Evolutionary conservation across 495 filamentous ascomycete genomes (phyloP).

Genomic region (Sphaerosporella brunnea): DNA sequence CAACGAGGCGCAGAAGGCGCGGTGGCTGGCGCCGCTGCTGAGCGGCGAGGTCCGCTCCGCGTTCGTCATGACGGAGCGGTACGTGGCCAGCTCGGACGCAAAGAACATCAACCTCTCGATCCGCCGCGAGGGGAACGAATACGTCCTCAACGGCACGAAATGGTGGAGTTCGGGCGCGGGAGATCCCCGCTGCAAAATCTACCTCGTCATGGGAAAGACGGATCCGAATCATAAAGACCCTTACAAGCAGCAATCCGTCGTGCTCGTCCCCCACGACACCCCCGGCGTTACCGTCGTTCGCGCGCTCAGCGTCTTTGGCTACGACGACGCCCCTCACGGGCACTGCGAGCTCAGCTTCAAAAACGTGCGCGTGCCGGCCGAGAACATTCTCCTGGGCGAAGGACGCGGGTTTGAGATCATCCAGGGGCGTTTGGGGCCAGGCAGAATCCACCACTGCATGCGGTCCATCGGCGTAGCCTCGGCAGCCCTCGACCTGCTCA

Average conservation of each 20-base stretch:
- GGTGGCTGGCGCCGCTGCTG: conserved; percentile 71
- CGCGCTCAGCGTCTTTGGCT: conserved; percentile 79
- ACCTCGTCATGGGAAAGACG: conserved; percentile 82
- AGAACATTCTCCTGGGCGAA: conserved; percentile 70
- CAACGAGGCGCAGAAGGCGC: conserved; percentile 68
- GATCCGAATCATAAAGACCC: conserved; percentile 51
- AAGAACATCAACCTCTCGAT: conserved; percentile 76
- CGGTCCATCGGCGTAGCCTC: conserved; percentile 75
- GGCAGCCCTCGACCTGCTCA: conserved; percentile 69
- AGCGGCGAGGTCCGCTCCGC: conserved; percentile 74
- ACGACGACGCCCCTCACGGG: conserved; percentile 85
- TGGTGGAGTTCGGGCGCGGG: conserved; percentile 92
- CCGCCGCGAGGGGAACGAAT: conserved; percentile 59
- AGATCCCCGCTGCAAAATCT: conserved; percentile 74
- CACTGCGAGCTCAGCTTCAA: conserved; percentile 78
- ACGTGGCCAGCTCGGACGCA: conserved; percentile 70
- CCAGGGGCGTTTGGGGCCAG: conserved; percentile 78
- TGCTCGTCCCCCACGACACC: conserved; percentile 59
- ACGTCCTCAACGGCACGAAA: conserved; percentile 79
- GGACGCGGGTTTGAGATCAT: conserved; percentile 95
- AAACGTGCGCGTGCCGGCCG: conserved; percentile 60
- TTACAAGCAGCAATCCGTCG: conserved; percentile 77
- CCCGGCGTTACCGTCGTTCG: conserved; percentile 68
- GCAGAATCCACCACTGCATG: conserved; percentile 90
- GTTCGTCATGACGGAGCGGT: conserved; percentile 87